Percentiles rank a stretch among this genome's conserved stretches.
These are phyloP conservation scores for Verruconis gallopava DNA, from an alignment of 2,329 filamentous ascomycete species.

Conservation along the genomic window DNA sequence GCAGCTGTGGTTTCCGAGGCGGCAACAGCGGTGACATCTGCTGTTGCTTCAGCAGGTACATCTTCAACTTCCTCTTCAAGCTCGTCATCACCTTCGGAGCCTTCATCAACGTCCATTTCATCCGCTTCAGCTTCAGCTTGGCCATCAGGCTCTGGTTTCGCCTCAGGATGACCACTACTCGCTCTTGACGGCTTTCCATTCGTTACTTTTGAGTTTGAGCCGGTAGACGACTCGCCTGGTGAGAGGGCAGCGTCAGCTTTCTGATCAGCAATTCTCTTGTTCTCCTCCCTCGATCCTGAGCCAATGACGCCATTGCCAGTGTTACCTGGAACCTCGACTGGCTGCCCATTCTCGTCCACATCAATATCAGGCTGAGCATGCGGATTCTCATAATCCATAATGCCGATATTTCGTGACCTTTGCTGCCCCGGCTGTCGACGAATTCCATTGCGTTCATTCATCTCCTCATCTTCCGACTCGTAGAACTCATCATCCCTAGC, in stretches of 20 bases:
- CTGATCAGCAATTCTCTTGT: slow-evolving; percentile 6
- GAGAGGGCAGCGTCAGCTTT: slow-evolving; percentile 7
- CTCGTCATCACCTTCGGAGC: slow-evolving; percentile 1
- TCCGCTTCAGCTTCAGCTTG: slow-evolving; percentile 8
- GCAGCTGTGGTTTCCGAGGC: not conserved
- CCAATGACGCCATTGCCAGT: slow-evolving; percentile 1
- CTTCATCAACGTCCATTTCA: slow-evolving; percentile 9
- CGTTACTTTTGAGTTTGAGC: not conserved
- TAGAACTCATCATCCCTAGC: slow-evolving; percentile 63
- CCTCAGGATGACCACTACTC: not conserved
- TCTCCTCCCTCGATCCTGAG: slow-evolving; percentile 7
- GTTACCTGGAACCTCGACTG: slow-evolving; percentile 2
- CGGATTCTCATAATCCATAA: slow-evolving; percentile 48
- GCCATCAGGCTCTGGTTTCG: too few relatives aligned
- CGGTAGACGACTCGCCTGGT: slow-evolving; percentile 2
- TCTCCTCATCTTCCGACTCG: slow-evolving; percentile 85
- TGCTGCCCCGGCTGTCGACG: slow-evolving; percentile 38
- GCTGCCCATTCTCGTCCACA: slow-evolving; percentile 7
- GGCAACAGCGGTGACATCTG: not conserved
- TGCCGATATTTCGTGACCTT: slow-evolving; percentile 37
- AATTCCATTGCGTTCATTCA: slow-evolving; percentile 59
- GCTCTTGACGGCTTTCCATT: not conserved
- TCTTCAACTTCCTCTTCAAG: slow-evolving; percentile 6
- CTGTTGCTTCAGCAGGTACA: not conserved
- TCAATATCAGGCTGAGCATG: slow-evolving; percentile 38